Conservation (phyloP, 176 grass and related monocot genomes). For the Oryza australiensis region DNA sequence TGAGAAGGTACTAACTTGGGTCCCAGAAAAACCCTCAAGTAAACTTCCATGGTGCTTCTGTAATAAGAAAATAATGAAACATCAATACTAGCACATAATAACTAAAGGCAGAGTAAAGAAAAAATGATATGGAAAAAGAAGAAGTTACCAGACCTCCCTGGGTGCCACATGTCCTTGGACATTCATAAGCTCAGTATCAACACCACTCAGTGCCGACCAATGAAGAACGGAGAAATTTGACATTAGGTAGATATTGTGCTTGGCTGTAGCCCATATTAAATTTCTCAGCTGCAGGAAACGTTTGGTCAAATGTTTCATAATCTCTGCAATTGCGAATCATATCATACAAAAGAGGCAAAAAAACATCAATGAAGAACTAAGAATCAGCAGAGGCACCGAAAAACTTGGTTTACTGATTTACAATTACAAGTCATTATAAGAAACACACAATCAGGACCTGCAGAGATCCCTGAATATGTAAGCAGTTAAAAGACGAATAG, state of each 20-base stretch:
- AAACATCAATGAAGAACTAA: slow-evolving; percentile 21
- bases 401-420: slow-evolving; percentile 26
- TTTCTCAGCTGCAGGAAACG: slow-evolving; percentile 72
- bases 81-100: slow-evolving; percentile 21
- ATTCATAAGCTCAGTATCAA: slow-evolving; percentile 67
- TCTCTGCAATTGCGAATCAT: slow-evolving; percentile 3
- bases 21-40: slow-evolving; percentile 67
- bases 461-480: slow-evolving; percentile 3
- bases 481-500: not conserved
- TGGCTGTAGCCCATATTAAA: slow-evolving; percentile 86
- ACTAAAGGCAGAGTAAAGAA: not conserved
- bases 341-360: slow-evolving; percentile 2
- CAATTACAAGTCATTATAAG: slow-evolving; percentile 4
- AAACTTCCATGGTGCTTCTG: slow-evolving; percentile 75
- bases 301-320: slow-evolving; percentile 22
- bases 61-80: slow-evolving; percentile 36
- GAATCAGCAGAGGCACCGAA: not conserved
- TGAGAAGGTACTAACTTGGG: slow-evolving; percentile 80
- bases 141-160: slow-evolving; percentile 46
- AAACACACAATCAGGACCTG: slow-evolving; percentile 15
- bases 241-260: slow-evolving; percentile 71
- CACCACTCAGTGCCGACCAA: slow-evolving; percentile 67
- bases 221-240: slow-evolving; percentile 65
- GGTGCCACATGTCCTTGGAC: slow-evolving; percentile 75
- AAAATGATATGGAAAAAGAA: not conserved